These are phyloP conservation scores for Pterulicium gracile DNA, from an alignment of 1,284 basidiomycete genomes.

Conservation along the genomic window DNA sequence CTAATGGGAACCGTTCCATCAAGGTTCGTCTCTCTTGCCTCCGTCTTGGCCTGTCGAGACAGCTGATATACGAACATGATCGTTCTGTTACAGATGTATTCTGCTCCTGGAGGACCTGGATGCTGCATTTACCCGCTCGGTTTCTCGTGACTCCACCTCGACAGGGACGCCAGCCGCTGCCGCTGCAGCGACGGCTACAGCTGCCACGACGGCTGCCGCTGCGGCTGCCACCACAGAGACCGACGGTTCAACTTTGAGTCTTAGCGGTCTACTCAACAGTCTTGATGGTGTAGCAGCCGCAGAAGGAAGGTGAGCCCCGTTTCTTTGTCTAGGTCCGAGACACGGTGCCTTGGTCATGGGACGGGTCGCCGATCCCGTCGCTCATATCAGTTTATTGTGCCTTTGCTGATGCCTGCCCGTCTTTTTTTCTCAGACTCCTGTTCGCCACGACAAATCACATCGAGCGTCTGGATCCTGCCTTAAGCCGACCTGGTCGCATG, in stretches of 20 bases:
- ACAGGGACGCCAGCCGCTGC: constrained; percentile 55
- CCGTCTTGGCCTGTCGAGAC: constrained; percentile 8
- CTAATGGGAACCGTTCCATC: constrained; percentile 78
- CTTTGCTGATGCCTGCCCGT: constrained; percentile 11
- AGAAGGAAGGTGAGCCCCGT: constrained; percentile 61
- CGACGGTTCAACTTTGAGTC: constrained; percentile 70
- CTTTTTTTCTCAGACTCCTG: constrained; percentile 37
- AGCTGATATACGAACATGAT: constrained; percentile 8
- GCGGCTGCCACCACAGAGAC: constrained; percentile 21
- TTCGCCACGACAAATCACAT: constrained; percentile 83
- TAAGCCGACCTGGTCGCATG: constrained; percentile 76
- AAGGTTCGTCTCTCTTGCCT: constrained; percentile 34
- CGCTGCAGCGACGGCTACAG: constrained; percentile 26
- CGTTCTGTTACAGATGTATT: constrained; percentile 50
- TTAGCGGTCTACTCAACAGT: constrained; percentile 74
- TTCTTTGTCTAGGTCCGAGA: constrained; percentile 1
- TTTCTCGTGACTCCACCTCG: constrained; percentile 67
- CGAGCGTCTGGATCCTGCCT: constrained; percentile 73
- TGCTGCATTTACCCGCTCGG: constrained; percentile 75
- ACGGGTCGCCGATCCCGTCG: constrained; percentile 1
- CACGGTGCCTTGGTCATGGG: background rate
- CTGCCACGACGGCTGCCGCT: constrained; percentile 19
- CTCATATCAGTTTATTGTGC: constrained; percentile 7
- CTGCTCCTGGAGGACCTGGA: constrained; percentile 82
- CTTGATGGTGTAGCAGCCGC: constrained; percentile 82